A percentile compares a stretch with the other conserved stretches of the same genome.
phyloP scores from a whole-genome alignment of 208 protist species.

The Trypanosoma cruzi region DNA sequence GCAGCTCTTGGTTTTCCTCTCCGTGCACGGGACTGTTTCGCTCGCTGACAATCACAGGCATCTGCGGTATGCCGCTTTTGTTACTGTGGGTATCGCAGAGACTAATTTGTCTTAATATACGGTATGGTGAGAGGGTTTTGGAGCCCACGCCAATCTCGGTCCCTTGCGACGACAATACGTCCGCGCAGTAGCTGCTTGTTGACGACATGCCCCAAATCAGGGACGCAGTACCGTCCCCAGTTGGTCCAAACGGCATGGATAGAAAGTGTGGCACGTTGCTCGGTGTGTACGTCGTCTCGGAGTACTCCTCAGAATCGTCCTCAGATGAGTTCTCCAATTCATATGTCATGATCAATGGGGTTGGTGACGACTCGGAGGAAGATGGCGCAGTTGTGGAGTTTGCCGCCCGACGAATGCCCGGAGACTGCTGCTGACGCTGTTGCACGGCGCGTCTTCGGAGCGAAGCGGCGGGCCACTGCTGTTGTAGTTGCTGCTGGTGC shows the following conservation, averaged over 20 bases:
- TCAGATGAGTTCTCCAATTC: not conserved
- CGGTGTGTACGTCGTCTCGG: constrained; percentile 12
- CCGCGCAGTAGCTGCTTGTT: not conserved
- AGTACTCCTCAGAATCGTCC: constrained; percentile 11
- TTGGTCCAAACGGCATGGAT: constrained; percentile 4
- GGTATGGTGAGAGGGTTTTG: not conserved
- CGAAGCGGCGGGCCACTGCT: not conserved
- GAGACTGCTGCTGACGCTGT: not conserved
- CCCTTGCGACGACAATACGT: not conserved
- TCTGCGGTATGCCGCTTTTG: not conserved
- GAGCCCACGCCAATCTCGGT: not conserved
- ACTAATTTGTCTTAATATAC: not conserved
- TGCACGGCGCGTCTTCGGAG: not conserved
- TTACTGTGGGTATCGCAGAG: not conserved
- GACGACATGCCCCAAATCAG: not conserved
- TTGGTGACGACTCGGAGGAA: not conserved
- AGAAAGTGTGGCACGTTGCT: constrained; percentile 12
- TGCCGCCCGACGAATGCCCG: too few species aligned
- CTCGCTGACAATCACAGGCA: not conserved
- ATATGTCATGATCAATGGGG: not conserved
- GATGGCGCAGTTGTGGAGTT: not conserved
- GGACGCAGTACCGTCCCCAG: not conserved
- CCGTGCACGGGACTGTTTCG: not conserved
- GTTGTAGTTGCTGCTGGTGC: not conserved
- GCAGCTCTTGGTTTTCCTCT: not conserved